Percentiles rank a stretch among this genome's conserved stretches.
phyloP scores from a whole-genome alignment of 441 rosid species.

The Gossypium lobatum region DNA sequence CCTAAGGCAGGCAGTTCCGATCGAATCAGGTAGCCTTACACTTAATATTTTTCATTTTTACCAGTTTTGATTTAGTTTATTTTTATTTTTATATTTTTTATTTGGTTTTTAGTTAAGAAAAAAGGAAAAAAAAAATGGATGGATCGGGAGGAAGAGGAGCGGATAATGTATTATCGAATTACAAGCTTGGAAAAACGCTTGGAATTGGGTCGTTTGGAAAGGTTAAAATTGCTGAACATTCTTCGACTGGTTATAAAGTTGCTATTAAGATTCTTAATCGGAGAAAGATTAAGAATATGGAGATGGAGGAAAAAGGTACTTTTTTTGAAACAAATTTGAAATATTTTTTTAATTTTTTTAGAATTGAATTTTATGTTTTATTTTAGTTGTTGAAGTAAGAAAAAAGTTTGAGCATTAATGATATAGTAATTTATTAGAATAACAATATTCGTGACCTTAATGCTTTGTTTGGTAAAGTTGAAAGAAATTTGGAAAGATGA shows the following conservation, averaged over 20 bases:
- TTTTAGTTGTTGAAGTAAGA: not conserved
- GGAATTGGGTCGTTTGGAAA: constrained; percentile 97
- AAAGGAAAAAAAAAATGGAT: constrained; percentile 48
- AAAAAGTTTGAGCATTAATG: not conserved
- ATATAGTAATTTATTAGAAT: not conserved
- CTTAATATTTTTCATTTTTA: not conserved
- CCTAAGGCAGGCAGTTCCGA: not conserved
- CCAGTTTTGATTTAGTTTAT: not conserved
- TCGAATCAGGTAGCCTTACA: not conserved
- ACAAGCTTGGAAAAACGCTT: constrained; percentile 88
- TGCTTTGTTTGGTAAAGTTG: not conserved
- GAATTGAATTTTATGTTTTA: not conserved
- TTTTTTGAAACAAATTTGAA: not conserved
- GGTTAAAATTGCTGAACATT: constrained; percentile 94
- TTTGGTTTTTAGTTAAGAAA: constrained; percentile 22
- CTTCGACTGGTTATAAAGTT: constrained; percentile 85
- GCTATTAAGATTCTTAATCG: constrained; percentile 96
- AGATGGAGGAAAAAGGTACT: constrained; percentile 96
- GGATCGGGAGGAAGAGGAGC: constrained; percentile 52
- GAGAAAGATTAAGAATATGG: constrained; percentile 80
- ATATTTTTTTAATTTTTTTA: not conserved
- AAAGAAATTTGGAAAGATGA: not conserved
- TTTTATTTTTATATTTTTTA: too few species aligned
- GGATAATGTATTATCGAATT: constrained; percentile 58
- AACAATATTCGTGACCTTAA: not conserved